Evolutionary conservation across 768 basidiomycete species (phyloP), one percentile per base, ranked within the genome.

Genomic region (Holtermanniella nyarrowii): DNA sequence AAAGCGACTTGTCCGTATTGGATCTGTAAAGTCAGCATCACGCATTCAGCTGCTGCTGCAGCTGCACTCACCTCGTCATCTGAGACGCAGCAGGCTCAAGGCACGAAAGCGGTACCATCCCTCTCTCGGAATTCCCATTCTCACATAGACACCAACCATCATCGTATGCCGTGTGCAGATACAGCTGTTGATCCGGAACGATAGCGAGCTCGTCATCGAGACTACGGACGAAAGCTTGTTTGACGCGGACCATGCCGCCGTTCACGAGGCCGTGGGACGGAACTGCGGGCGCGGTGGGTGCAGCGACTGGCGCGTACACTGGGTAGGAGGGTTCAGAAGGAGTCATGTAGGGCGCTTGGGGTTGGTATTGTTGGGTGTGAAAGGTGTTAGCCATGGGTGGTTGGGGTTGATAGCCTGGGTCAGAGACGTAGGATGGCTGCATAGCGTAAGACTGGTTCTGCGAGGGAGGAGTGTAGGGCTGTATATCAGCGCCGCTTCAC

Each of bases 101-200:
- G 46, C 69, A 71, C 37, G 50, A 59, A 18, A 69, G 37, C 20
- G 69, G 69, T 26, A 71, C 69, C 18, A 71, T 65, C 13, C 69
- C 69, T 18, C 58, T 39, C 47, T 58, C 59, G 44, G 58, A 56
- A 25, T 55, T 55, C 31, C 59, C 56, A 42, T 68, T 62, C 58
- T 69, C 65, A 46, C 69, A 71, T 5, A 71, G 53, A 22, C 56
- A 59, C 69, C 69, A 71, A 3, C 69, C 69, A 53, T 71, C 69
- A 50, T 71, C 69, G 56, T 71, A 71, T 24, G 58, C 60, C 23
- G 54, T 62, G 54, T 69, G 64, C 3, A 71, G 61, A 50, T 58
- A 66, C 39, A 71, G 60, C 43, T 65, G 63, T 48, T 71, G 68
- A 18, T 59, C 63, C 5, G 66, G 67, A 0, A 56, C 50, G 52